Conservation (phyloP, 768 basidiomycete species). For the Stropharia rugosoannulata region DNA sequence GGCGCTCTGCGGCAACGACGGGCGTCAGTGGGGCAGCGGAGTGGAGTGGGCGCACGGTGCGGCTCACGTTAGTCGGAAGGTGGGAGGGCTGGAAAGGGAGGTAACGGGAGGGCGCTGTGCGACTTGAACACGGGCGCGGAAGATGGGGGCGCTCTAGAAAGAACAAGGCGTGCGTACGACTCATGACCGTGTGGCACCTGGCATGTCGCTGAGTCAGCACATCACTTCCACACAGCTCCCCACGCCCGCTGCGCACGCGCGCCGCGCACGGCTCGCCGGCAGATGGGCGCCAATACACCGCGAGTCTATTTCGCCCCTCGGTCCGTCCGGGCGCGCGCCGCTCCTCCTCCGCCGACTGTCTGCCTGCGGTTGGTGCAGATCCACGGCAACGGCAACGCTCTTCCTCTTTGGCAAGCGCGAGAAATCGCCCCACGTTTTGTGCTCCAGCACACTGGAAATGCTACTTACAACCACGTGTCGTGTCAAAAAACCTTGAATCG, state of each 20-base stretch:
- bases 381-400: background rate
- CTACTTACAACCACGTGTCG: slow-evolving; percentile 15
- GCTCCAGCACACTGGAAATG: slow-evolving; percentile 8
- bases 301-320: background rate
- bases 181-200: slow-evolving; percentile 10
- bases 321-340: background rate
- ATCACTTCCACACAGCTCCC: slow-evolving; percentile 3
- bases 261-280: background rate
- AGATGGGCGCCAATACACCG: slow-evolving; percentile 15
- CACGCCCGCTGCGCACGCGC: background rate
- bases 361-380: background rate
- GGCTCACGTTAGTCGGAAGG: background rate
- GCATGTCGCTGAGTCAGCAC: slow-evolving; percentile 11
- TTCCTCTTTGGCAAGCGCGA: slow-evolving; percentile 16
- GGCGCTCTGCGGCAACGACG: slow-evolving; percentile 4
- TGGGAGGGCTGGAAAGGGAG: background rate
- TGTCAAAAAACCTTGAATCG: slow-evolving; percentile 15
- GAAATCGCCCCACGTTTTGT: slow-evolving; percentile 8
- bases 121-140: slow-evolving; percentile 8
- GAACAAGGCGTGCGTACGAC: slow-evolving; percentile 13
- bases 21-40: background rate
- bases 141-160: slow-evolving; percentile 9
- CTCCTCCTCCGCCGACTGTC: background rate
- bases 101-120: slow-evolving; percentile 7
- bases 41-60: background rate